Base-by-base conservation (phyloP, 2,329 filamentous ascomycete genomes). In the Calonectria multiphialidica region DNA sequence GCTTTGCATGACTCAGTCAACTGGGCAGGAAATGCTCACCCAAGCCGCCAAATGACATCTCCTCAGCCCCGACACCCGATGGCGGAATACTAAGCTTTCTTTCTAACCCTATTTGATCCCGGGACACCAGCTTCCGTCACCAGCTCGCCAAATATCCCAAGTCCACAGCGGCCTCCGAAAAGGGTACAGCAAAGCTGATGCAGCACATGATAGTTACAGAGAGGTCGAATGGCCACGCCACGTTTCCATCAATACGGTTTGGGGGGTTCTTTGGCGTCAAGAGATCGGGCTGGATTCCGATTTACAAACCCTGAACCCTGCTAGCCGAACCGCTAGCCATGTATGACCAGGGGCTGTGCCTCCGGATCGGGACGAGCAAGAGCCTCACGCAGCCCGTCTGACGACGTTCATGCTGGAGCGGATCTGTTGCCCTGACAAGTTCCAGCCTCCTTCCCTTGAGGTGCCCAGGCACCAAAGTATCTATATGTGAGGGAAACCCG, bases 301-400 rank as follows among this genome's bases (percentile, higher is more conserved):
- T 50, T 35, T 57, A 45, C 8, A 66, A 77, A 71, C 76, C 77
- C 73, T 79, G 76, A 74, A 76, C 77, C 77, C 76, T 79, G 77
- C 71, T 75, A 71, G 68, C 28, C 53, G 62, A 53, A 70, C 33
- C 68, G 67, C 53, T 70, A 74, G 61, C 63, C 66, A 72, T 74
- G 70, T 71, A 65, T 74, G 67, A 71, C 49, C 57, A 66, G 69
- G 74, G 68, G 72, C 61, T 50, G 66, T 64, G 57, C 49, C 63
- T 71, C 77, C 76, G 74, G 72, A 78, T 77, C 72, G 35, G 75
- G 75, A 61, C 47, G 69, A 65, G 74, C 70, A 76, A 69, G 68
- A 78, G 72, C 74, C 72, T 74, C 70, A 70, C 64, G 23, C 30
- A 35, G 55, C 42, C 49, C 18, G 33, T n/a, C n/a, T 45, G 65